These are phyloP conservation scores for peach (Prunus persica) DNA, from an alignment of 306 rosid species.

Conservation along the genomic window DNA sequence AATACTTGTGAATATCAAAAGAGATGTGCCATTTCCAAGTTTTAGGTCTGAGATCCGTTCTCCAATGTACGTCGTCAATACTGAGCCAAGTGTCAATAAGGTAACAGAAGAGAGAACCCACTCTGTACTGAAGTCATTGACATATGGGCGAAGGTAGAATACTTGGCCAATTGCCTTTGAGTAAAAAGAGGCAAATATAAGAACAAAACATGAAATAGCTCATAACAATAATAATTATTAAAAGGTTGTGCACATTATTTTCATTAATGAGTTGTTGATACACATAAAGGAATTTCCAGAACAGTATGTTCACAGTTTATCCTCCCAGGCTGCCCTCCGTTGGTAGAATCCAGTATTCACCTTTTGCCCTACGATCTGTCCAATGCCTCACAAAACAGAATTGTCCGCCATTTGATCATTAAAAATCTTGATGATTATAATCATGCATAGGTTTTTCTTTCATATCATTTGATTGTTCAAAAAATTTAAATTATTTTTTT, in stretches of 20 bases:
- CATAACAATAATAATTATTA: background rate
- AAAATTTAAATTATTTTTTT: too few species aligned
- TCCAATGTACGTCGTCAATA: constrained; percentile 81
- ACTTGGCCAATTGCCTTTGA: constrained; percentile 95
- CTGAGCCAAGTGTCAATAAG: constrained; percentile 82
- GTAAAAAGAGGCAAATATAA: background rate
- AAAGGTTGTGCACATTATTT: background rate
- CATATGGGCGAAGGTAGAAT: constrained; percentile 89
- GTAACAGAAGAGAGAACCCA: constrained; percentile 83
- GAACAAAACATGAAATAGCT: background rate
- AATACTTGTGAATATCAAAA: constrained; percentile 91
- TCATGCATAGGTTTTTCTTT: too few species aligned
- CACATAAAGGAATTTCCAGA: background rate
- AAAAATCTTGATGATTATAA: too few species aligned
- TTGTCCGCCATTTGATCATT: background rate
- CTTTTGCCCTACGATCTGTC: background rate
- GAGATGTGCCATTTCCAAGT: constrained; percentile 97
- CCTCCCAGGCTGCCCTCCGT: background rate
- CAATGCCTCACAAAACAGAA: background rate
- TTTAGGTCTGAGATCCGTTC: constrained; percentile 85
- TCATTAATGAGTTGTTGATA: background rate
- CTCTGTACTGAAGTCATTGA: constrained; percentile 68
- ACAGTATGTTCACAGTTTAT: background rate
- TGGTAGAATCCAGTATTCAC: background rate
- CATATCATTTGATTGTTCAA: too few species aligned